Conservation (phyloP, 179 eudicot species). For the Silene noctiflora region DNA sequence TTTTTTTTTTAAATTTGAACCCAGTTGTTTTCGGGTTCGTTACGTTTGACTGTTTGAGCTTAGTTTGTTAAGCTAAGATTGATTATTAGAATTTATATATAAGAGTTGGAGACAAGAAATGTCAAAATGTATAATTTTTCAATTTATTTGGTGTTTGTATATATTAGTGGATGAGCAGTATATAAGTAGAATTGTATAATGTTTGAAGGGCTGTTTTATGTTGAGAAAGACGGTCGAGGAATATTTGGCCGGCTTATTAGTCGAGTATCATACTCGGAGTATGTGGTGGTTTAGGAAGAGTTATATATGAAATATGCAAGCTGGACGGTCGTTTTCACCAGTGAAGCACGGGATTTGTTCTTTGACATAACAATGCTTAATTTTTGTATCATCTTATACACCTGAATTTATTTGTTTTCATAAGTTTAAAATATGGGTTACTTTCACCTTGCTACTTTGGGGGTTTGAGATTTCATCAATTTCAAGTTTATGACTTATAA, state of each 20-base stretch:
- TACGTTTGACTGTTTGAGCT: neutral
- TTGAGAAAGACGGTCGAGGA: neutral
- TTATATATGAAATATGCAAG: neutral
- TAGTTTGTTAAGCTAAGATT: neutral
- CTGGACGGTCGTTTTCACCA: slow-evolving; percentile 16
- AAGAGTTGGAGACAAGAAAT: neutral
- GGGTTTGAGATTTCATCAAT: too few species aligned
- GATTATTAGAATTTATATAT: slow-evolving; percentile 6
- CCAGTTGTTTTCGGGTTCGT: neutral
- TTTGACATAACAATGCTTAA: neutral
- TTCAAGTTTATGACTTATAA: too few species aligned
- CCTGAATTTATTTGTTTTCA: too few species aligned
- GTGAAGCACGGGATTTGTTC: slow-evolving; percentile 12
- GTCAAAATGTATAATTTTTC: neutral
- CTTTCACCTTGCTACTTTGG: too few species aligned
- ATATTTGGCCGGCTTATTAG: slow-evolving; percentile 8
- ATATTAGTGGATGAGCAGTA: slow-evolving; percentile 15
- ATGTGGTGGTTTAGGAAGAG: neutral
- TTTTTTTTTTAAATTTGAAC: too few species aligned
- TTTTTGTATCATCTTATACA: too few species aligned
- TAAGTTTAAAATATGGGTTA: too few species aligned
- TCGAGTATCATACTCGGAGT: too few species aligned
- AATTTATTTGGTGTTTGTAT: neutral
- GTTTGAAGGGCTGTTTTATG: neutral
- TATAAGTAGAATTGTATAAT: neutral